Conservation (phyloP, 768 basidiomycete genomes). For the Paxillus rubicundulus region DNA sequence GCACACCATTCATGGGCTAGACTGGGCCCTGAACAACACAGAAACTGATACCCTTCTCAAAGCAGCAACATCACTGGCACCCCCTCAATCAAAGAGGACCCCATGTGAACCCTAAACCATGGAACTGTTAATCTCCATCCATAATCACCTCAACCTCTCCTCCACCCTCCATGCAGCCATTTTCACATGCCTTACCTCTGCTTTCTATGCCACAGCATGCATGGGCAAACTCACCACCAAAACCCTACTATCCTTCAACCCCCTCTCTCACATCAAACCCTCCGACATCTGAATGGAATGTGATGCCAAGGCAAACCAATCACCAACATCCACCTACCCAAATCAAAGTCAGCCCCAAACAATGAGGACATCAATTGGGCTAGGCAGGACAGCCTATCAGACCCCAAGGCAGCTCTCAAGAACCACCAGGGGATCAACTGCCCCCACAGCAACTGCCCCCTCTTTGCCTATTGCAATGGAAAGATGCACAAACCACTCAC, state of each 20-base stretch:
- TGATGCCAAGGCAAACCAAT: constrained; percentile 19
- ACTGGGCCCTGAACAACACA: too few species aligned
- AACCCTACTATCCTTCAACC: neutral
- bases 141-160: too few species aligned
- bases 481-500: constrained; percentile 23
- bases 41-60: too few species aligned
- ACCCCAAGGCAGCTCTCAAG: constrained; percentile 1
- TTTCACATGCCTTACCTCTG: too few species aligned
- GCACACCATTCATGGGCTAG: too few species aligned
- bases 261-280: neutral
- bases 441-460: constrained; percentile 15
- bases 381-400: constrained; percentile 4
- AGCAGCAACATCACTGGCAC: too few species aligned
- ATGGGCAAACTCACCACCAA: neutral
- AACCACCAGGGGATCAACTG: constrained; percentile 27
- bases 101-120: too few species aligned
- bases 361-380: constrained; percentile 21
- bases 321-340: constrained; percentile 21
- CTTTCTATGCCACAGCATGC: too few species aligned
- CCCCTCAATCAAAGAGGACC: too few species aligned
- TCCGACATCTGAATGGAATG: neutral
- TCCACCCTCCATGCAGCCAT: too few species aligned
- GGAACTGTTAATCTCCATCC: too few species aligned
- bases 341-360: neutral
- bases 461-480: constrained; percentile 30